phyloP scores from a whole-genome alignment of 1,139 yeast genomes.

The Yamadazyma atlantica region DNA sequence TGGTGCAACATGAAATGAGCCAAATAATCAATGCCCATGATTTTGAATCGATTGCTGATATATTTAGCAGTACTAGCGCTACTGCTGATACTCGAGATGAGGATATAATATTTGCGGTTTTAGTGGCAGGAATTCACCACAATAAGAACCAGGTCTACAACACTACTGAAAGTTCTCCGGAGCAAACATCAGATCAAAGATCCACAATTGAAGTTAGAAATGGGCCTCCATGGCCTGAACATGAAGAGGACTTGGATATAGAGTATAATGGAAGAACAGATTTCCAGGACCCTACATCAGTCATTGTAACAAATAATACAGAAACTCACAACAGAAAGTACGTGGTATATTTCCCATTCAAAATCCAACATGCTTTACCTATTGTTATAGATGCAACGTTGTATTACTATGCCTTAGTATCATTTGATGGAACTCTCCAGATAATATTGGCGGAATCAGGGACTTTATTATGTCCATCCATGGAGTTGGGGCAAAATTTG shows the following conservation, averaged over 20 bases:
- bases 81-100: slow-evolving; percentile 32
- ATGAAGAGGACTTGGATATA: slow-evolving; percentile 25
- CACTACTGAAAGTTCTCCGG: too few relatives aligned
- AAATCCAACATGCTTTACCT: slow-evolving; percentile 43
- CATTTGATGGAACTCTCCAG: slow-evolving; percentile 70
- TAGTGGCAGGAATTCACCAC: slow-evolving; percentile 30
- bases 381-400: slow-evolving; percentile 27
- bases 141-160: slow-evolving; percentile 8
- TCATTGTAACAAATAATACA: slow-evolving; percentile 30
- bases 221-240: slow-evolving; percentile 42
- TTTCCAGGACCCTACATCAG: slow-evolving; percentile 47
- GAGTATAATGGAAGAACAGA: slow-evolving; percentile 34
- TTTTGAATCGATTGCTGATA: slow-evolving; percentile 12
- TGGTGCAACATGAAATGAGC: slow-evolving; percentile 34
- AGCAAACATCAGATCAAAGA: too few relatives aligned
- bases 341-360: slow-evolving; percentile 39
- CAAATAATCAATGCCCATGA: slow-evolving; percentile 16
- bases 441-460: slow-evolving; percentile 71
- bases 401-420: slow-evolving; percentile 54
- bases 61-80: slow-evolving; percentile 17
- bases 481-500: slow-evolving; percentile 61
- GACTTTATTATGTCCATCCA: slow-evolving; percentile 42
- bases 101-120: slow-evolving; percentile 38
- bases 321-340: slow-evolving; percentile 20
- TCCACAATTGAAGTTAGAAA: slow-evolving; percentile 42